Evolutionary conservation across 2,329 filamentous ascomycete species (phyloP).

Genomic region (Apiospora malaysiana): DNA sequence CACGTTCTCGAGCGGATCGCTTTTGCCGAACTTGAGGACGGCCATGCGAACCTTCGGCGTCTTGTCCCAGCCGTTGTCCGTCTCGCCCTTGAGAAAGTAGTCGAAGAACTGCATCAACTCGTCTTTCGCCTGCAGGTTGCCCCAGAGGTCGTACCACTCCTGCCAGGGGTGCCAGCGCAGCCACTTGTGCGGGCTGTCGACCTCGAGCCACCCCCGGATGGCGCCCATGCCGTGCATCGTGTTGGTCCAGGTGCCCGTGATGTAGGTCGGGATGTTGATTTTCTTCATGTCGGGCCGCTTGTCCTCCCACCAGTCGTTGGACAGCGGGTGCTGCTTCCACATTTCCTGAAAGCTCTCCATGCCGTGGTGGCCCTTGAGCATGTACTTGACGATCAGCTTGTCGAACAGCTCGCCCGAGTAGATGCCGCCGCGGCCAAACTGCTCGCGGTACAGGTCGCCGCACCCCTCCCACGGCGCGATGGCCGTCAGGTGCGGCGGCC

Average conservation of each 20-base stretch:
- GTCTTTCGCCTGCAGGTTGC: conserved; percentile 35
- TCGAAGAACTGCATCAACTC: conserved; percentile 51
- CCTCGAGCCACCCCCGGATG: conserved; percentile 40
- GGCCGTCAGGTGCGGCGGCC: conserved; percentile 27
- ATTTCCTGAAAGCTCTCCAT: conserved; percentile 28
- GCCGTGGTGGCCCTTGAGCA: conserved; percentile 23
- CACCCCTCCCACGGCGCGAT: conserved; percentile 32
- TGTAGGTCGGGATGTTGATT: conserved; percentile 29
- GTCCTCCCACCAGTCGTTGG: conserved; percentile 29
- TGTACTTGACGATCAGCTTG: conserved; percentile 24
- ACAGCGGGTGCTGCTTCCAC: conserved; percentile 25
- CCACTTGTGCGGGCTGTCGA: conserved; percentile 46
- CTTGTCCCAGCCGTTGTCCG: conserved; percentile 50
- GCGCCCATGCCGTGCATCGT: conserved; percentile 27
- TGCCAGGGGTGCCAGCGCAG: conserved; percentile 43
- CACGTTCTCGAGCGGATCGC: conserved; percentile 35
- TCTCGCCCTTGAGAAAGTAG: conserved; percentile 44
- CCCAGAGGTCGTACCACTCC: conserved; percentile 52
- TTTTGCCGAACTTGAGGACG: conserved; percentile 41
- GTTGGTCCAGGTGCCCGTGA: conserved; percentile 28
- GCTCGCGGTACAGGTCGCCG: conserved; percentile 34
- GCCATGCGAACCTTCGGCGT: conserved; percentile 49
- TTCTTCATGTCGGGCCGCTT: conserved; percentile 28
- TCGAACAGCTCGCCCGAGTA: conserved; percentile 30
- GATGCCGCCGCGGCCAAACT: conserved; percentile 31